Base-by-base conservation (phyloP, 83 land plant genomes). In the Diphasiastrum complanatum region DNA sequence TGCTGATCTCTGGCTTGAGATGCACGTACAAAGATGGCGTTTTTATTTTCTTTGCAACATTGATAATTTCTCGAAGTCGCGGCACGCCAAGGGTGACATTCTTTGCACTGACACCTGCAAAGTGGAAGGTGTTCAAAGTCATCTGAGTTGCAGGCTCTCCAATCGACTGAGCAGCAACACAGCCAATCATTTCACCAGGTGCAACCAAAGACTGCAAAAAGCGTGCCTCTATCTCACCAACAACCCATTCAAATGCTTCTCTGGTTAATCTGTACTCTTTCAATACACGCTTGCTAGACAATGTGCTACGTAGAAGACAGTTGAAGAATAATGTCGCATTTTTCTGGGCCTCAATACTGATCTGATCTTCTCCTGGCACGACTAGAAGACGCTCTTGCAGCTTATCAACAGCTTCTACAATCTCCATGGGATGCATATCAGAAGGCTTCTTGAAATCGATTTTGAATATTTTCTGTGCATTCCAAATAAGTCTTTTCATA, bases 91-190 rank as follows among this genome's bases (percentile, higher is more conserved):
- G 84, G 54, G 96, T 93, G 40, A 93, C 96, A 77, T 93, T 93
- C 80, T 93, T 93, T 12, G 99, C 99, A 82, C 96, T 89, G 12
- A 93, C 99, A 80, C 99, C 99, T 74, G 99, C 99, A 84, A 79
- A 93, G 50, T 93, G 99, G 68, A 93, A 93, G 30, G 99, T 93
- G 56, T 93, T 93, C 36, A 93, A 71, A 22, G 99, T 93, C 99
- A 93, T 93, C 79, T 89, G 99, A 6, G 99, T 93, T 18, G 99
- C 99, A 26, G 99, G 99, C 61, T 93, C 99, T 47, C 99, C 99
- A 60, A 93, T 93, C 16, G 99, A 93, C 47, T 93, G 99, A 18
- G 99, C 99, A 60, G 99, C 99, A 63, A 93, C 96, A 80, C 99
- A 93, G 4, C 99, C 99, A 70, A 93, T 93, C 99, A 93, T 93